phyloP scores from a whole-genome alignment of 768 basidiomycete genomes.

The Mycena latifolia region DNA sequence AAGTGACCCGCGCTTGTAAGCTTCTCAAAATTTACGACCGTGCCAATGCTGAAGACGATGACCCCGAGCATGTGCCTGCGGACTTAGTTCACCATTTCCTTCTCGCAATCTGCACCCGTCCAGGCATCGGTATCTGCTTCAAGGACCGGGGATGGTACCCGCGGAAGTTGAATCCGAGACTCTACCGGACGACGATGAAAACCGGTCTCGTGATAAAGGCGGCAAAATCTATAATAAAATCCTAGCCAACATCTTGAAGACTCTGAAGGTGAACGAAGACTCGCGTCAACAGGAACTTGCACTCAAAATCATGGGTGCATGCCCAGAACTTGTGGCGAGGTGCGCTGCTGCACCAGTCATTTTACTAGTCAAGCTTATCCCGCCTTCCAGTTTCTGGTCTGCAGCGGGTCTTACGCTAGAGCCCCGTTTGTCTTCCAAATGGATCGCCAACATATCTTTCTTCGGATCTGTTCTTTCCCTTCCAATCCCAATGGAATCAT shows the following conservation, averaged over 20 bases:
- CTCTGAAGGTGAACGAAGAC: constrained; percentile 91
- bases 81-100: constrained; percentile 91
- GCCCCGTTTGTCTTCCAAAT: constrained; percentile 88
- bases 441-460: constrained; percentile 92
- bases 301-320: constrained; percentile 81
- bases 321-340: constrained; percentile 90
- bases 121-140: constrained; percentile 90
- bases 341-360: constrained; percentile 46
- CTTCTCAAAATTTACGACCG: constrained; percentile 84
- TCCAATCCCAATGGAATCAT: constrained; percentile 74
- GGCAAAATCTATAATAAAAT: constrained; percentile 86
- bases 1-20: constrained; percentile 57
- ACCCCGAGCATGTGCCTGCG: constrained; percentile 71
- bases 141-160: constrained; percentile 93
- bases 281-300: constrained; percentile 87
- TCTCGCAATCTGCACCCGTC: constrained; percentile 83
- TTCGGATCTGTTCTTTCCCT: constrained; percentile 84
- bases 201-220: constrained; percentile 46
- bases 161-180: constrained; percentile 62
- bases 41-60: constrained; percentile 57
- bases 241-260: constrained; percentile 78
- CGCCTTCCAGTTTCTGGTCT: constrained; percentile 74
- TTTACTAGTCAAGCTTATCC: constrained; percentile 23
- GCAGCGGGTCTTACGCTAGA: constrained; percentile 79
- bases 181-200: constrained; percentile 52